phyloP scores from a whole-genome alignment of 768 basidiomycete species.

The Trametes meyenii region DNA sequence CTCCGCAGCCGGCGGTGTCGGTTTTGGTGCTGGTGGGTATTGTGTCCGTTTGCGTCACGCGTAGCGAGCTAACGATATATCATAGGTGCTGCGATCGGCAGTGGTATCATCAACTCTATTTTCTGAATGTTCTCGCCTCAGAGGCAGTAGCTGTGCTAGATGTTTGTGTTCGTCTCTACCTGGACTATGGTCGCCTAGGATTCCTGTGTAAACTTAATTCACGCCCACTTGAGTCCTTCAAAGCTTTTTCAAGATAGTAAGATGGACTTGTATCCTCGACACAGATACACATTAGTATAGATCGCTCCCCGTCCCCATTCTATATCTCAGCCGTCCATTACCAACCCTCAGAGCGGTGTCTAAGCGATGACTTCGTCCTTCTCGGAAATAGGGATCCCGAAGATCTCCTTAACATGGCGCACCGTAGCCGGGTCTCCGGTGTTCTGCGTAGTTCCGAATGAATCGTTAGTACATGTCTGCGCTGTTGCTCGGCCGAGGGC shows the following conservation, averaged over 20 bases:
- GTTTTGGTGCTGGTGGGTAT: constrained; percentile 72
- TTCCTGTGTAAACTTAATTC: neutral
- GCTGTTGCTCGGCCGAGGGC: too few relatives aligned
- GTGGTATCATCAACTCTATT: constrained; percentile 51
- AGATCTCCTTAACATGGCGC: constrained; percentile 52
- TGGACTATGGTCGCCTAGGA: constrained; percentile 8
- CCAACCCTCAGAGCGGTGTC: neutral
- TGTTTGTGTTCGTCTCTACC: neutral
- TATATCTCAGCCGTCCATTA: neutral
- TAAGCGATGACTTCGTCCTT: constrained; percentile 9
- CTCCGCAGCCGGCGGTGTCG: constrained; percentile 62
- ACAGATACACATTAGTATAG: neutral
- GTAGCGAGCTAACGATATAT: neutral
- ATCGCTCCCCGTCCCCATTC: neutral
- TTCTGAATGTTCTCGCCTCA: constrained; percentile 36
- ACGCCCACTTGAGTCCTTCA: neutral
- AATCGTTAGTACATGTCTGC: neutral
- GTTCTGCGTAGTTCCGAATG: constrained; percentile 37
- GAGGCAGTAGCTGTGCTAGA: neutral
- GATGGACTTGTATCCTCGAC: neutral
- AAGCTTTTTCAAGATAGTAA: neutral
- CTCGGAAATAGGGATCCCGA: constrained; percentile 29
- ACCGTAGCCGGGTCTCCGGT: constrained; percentile 56
- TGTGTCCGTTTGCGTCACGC: constrained; percentile 1
- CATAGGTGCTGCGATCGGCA: constrained; percentile 53